Evolutionary conservation across 2,329 filamentous ascomycete genomes (phyloP).

Genomic region (Penicillium sp.): DNA sequence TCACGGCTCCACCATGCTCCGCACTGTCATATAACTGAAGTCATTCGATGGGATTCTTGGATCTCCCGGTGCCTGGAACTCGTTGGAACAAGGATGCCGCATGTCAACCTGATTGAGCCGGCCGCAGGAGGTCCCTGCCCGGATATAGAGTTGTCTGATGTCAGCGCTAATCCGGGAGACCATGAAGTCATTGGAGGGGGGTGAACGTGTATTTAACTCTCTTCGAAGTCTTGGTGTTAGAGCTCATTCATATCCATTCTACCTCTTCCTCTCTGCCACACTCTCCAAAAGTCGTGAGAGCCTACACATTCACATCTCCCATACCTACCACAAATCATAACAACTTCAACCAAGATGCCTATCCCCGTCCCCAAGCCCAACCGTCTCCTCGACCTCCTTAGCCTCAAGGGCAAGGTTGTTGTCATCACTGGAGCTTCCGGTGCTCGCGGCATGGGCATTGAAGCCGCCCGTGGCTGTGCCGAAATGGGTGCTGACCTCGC

Average conservation of each 20-base stretch:
- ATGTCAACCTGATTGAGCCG: constrained; percentile 4
- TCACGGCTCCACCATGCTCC: constrained; percentile 14
- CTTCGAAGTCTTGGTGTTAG: not conserved
- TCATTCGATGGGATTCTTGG: not conserved
- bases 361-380: constrained; percentile 39
- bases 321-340: not conserved
- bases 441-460: constrained; percentile 68
- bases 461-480: constrained; percentile 65
- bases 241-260: not conserved
- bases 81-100: not conserved
- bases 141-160: constrained; percentile 1
- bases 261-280: not conserved
- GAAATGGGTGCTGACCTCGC: constrained; percentile 66
- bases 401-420: constrained; percentile 51
- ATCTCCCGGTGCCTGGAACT: not conserved
- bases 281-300: not conserved
- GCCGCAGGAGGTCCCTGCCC: not conserved
- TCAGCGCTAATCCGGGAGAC: not conserved
- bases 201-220: constrained; percentile 1
- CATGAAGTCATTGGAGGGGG: constrained; percentile 18
- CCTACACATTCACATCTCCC: not conserved
- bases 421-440: constrained; percentile 56
- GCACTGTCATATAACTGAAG: not conserved
- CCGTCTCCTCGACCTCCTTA: constrained; percentile 45
- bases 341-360: constrained; percentile 34